Evolutionary conservation across 1,139 yeast species (phyloP).

Genomic region (Yamadazyma atlantica): DNA sequence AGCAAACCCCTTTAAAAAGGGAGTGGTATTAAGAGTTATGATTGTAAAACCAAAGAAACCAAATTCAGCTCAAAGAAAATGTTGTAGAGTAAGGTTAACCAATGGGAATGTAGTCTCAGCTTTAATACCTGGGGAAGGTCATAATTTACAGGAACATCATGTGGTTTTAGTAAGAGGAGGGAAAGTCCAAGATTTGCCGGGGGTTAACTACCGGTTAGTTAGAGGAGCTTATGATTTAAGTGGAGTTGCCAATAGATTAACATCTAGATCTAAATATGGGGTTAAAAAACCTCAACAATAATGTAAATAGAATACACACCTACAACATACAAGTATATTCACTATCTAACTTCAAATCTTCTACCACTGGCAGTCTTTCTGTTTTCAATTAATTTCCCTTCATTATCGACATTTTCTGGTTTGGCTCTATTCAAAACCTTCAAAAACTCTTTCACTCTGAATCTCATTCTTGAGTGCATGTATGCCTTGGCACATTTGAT

Average conservation of each 20-base stretch:
- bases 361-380: conserved; percentile 86
- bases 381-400: conserved; percentile 53
- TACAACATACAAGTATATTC: too few relatives aligned
- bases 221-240: conserved; percentile 94
- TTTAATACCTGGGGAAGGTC: conserved; percentile 98
- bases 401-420: conserved; percentile 84
- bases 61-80: conserved; percentile 96
- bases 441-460: conserved; percentile 87
- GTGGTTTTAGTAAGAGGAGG: conserved; percentile 97
- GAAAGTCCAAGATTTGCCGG: conserved; percentile 96
- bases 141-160: conserved; percentile 96
- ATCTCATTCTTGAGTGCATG: conserved; percentile 98
- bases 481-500: conserved; percentile 97
- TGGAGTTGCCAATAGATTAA: conserved; percentile 90
- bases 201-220: conserved; percentile 91
- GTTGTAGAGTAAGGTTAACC: conserved; percentile 89
- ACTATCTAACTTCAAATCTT: conserved; percentile 51
- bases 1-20: conserved; percentile 81
- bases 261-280: conserved; percentile 91
- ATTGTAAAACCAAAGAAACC: conserved; percentile 97
- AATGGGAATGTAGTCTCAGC: conserved; percentile 90
- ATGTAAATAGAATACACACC: too few relatives aligned
- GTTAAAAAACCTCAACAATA: conserved; percentile 71
- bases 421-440: conserved; percentile 96
- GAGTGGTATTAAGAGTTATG: conserved; percentile 94